Conservation (phyloP, 1,139 yeast species). For the Debaryomycetaceae sp. region DNA sequence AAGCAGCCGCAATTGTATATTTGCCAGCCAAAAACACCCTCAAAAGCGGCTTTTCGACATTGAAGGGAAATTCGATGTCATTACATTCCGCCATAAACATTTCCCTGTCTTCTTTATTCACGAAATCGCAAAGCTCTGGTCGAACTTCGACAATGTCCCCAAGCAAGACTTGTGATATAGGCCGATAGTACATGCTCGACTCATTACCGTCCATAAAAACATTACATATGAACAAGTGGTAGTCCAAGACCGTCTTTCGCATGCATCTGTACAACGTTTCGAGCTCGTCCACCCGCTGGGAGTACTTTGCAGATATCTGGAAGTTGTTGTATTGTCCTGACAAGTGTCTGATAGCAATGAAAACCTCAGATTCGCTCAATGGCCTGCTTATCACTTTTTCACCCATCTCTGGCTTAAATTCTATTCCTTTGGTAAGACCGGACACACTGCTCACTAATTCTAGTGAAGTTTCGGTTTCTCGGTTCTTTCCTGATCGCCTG, state of each 20-base stretch:
- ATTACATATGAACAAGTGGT: constrained; percentile 33
- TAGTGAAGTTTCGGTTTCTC: too few relatives aligned
- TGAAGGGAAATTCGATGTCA: constrained; percentile 20
- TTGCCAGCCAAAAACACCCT: constrained; percentile 25
- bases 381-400: constrained; percentile 13
- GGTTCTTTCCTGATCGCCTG: too few relatives aligned
- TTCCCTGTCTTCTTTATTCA: constrained; percentile 23
- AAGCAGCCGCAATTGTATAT: constrained; percentile 22
- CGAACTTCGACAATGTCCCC: constrained; percentile 23
- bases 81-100: constrained; percentile 25
- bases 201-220: constrained; percentile 17
- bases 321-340: constrained; percentile 29
- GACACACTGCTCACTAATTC: too few relatives aligned
- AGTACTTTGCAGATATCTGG: constrained; percentile 34
- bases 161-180: constrained; percentile 19
- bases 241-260: constrained; percentile 30
- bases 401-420: too few relatives aligned
- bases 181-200: constrained; percentile 18
- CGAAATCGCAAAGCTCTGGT: constrained; percentile 11
- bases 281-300: constrained; percentile 17
- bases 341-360: constrained; percentile 33
- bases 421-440: too few relatives aligned
- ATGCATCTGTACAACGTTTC: constrained; percentile 25
- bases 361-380: constrained; percentile 34
- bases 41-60: constrained; percentile 28